Conservation (phyloP, 2,329 filamentous ascomycete species). For the Colletotrichum tropicale region DNA sequence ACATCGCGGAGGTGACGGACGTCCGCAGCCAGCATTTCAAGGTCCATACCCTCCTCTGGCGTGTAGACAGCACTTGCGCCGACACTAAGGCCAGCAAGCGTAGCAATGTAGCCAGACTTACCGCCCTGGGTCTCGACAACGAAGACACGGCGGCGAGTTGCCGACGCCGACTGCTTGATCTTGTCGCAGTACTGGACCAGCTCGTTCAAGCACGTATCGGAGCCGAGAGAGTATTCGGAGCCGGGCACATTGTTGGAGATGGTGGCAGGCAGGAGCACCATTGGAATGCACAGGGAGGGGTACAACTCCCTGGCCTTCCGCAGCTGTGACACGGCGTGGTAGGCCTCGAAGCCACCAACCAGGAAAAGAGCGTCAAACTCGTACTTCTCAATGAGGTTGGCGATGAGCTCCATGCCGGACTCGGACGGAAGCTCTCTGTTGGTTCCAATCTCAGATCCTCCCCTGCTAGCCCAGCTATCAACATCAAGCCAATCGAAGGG, state of each 20-base stretch:
- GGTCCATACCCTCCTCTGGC: constrained; percentile 91
- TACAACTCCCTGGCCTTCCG: constrained; percentile 80
- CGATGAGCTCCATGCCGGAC: constrained; percentile 81
- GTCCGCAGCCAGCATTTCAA: constrained; percentile 90
- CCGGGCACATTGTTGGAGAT: constrained; percentile 99
- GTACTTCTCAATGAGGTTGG: constrained; percentile 83
- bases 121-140: constrained; percentile 98
- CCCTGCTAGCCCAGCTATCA: constrained; percentile 93
- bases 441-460: constrained; percentile 96
- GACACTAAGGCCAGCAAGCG: constrained; percentile 87
- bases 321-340: constrained; percentile 88
- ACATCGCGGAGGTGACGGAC: constrained; percentile 87
- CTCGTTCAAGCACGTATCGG: constrained; percentile 95
- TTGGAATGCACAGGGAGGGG: constrained; percentile 88
- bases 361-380: constrained; percentile 91
- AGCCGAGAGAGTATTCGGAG: constrained; percentile 95
- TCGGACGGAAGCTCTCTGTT: constrained; percentile 92
- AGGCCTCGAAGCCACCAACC: constrained; percentile 95
- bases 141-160: constrained; percentile 91
- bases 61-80: constrained; percentile 95
- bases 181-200: constrained; percentile 95
- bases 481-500: constrained; percentile 92
- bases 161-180: constrained; percentile 95
- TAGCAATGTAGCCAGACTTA: constrained; percentile 91
- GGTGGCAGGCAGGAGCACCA: constrained; percentile 91